Evolutionary conservation across 2,329 filamentous ascomycete genomes (phyloP).

Genomic region (Aureobasidium zeae): DNA sequence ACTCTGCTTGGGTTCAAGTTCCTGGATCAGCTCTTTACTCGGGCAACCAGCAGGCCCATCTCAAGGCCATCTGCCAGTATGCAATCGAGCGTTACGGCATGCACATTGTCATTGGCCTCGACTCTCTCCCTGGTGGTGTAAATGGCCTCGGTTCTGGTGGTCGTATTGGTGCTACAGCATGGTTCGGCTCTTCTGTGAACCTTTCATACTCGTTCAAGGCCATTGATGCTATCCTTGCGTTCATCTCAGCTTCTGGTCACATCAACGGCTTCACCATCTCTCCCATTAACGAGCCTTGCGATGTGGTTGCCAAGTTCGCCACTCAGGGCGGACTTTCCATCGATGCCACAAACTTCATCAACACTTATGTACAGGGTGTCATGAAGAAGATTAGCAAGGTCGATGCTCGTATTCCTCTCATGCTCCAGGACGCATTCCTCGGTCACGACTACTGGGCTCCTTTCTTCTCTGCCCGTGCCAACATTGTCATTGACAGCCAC

Average conservation of each 20-base stretch:
- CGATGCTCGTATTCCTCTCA: conserved; percentile 26
- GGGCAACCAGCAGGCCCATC: conserved; percentile 16
- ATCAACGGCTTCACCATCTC: conserved; percentile 15
- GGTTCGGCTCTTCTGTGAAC: conserved; percentile 24
- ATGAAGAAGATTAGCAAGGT: conserved; percentile 22
- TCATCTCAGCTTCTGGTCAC: conserved; percentile 14
- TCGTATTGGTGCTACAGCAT: conserved; percentile 23
- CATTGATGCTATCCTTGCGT: conserved; percentile 15
- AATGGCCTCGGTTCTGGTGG: conserved; percentile 25
- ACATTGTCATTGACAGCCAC: conserved; percentile 28
- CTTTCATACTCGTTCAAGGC: conserved; percentile 25
- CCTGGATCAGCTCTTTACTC: conserved; percentile 15
- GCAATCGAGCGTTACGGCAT: conserved; percentile 30
- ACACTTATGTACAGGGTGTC: conserved; percentile 28
- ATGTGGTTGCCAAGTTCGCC: conserved; percentile 22
- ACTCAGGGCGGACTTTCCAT: conserved; percentile 25
- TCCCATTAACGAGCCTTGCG: conserved; percentile 17
- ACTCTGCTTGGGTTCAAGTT: conserved; percentile 17
- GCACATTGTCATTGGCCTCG: conserved; percentile 30
- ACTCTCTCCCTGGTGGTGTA: conserved; percentile 28
- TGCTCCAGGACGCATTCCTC: conserved; percentile 28
- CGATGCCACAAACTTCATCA: conserved; percentile 26
- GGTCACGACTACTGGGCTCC: conserved; percentile 25
- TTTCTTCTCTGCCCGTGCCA: conserved; percentile 22
- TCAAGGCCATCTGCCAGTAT: conserved; percentile 21